Conservation (phyloP, 2,329 filamentous ascomycete genomes). For the Blastomyces emzantsi region DNA sequence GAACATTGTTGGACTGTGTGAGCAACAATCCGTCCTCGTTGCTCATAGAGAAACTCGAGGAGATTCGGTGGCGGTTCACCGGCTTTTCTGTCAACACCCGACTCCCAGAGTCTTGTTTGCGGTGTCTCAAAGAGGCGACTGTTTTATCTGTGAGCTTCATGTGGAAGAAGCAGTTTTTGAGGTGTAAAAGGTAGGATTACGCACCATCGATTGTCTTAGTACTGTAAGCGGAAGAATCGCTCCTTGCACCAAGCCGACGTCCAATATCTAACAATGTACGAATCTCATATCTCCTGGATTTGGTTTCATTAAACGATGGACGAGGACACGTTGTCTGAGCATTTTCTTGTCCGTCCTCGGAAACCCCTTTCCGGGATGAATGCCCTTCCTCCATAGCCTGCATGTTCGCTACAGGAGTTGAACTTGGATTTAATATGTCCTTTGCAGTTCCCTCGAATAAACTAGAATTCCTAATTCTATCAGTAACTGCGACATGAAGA, state of each 20-base stretch:
- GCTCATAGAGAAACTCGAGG: constrained; percentile 19
- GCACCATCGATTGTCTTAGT: constrained; percentile 3
- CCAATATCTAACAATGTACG: constrained; percentile 30
- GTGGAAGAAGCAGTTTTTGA: not conserved
- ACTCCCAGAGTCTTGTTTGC: constrained; percentile 9
- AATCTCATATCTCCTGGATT: constrained; percentile 30
- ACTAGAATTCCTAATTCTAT: not conserved
- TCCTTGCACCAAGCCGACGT: constrained; percentile 14
- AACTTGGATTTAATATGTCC: not conserved
- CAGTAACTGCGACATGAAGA: not conserved
- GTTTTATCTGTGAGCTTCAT: not conserved
- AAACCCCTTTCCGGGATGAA: not conserved
- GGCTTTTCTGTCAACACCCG: constrained; percentile 23
- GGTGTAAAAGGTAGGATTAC: not conserved
- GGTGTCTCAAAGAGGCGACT: not conserved
- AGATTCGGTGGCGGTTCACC: constrained; percentile 20
- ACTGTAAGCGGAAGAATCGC: not conserved
- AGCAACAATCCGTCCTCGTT: constrained; percentile 17
- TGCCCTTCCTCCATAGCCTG: not conserved
- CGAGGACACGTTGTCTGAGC: not conserved
- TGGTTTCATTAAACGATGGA: constrained; percentile 5
- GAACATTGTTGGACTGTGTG: constrained; percentile 15
- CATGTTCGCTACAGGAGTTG: not conserved
- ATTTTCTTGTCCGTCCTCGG: not conserved
- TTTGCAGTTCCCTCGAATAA: not conserved